phyloP scores from a whole-genome alignment of 768 basidiomycete species.

The Suillus occidentalis region DNA sequence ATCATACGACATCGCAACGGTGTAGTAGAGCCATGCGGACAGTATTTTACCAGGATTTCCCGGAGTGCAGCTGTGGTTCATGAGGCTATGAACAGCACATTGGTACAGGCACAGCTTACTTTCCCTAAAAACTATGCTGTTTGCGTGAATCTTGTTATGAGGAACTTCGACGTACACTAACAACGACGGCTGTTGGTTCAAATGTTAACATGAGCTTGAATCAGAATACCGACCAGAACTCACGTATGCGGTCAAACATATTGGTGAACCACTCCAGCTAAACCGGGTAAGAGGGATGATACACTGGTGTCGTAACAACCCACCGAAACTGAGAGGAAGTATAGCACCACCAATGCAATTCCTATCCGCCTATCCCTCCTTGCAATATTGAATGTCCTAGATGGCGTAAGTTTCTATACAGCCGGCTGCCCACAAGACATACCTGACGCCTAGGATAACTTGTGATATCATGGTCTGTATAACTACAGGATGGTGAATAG shows the following conservation, averaged over 20 bases:
- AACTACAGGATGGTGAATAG: slow-evolving; percentile 38
- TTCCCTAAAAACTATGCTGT: slow-evolving; percentile 31
- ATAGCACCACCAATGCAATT: slow-evolving; percentile 38
- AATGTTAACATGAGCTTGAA: slow-evolving; percentile 12
- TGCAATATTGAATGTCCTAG: slow-evolving; percentile 61
- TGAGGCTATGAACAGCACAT: background rate
- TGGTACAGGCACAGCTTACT: slow-evolving; percentile 24
- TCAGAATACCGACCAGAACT: slow-evolving; percentile 24
- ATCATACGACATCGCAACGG: slow-evolving; percentile 59
- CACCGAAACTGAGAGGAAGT: slow-evolving; percentile 43
- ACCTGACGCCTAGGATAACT: slow-evolving; percentile 63
- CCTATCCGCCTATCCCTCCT: slow-evolving; percentile 44
- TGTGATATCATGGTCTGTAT: slow-evolving; percentile 67
- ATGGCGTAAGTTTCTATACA: background rate
- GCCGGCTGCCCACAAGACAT: background rate
- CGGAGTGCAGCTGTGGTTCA: slow-evolving; percentile 45
- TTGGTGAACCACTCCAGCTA: slow-evolving; percentile 63
- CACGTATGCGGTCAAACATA: slow-evolving; percentile 49
- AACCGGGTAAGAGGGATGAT: background rate
- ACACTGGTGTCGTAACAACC: slow-evolving; percentile 17
- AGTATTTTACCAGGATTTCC: slow-evolving; percentile 35
- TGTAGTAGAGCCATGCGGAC: slow-evolving; percentile 57
- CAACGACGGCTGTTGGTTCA: slow-evolving; percentile 17
- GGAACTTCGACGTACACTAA: slow-evolving; percentile 18
- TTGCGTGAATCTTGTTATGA: background rate